A percentile compares a stretch with the other conserved stretches of the same genome.
Evolutionary conservation across 371 early-diverging fungal species (phyloP).

Genomic region (Rhizopus delemar): DNA sequence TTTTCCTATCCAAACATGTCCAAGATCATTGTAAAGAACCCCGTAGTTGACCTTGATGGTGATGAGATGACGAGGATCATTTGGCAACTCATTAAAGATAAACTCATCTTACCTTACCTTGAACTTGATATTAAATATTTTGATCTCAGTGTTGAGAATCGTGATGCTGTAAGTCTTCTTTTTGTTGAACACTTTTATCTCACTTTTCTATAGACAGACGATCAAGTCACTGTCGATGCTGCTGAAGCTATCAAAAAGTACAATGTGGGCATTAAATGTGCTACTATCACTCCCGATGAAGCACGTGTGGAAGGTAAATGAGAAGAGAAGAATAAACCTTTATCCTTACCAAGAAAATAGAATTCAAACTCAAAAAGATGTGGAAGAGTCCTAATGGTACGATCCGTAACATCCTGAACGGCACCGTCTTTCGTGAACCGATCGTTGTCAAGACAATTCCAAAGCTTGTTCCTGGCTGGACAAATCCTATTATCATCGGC

Average conservation of each 20-base stretch:
- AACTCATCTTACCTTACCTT: conserved; percentile 91
- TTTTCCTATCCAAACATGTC: conserved; percentile 1
- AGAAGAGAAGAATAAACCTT: conserved; percentile 1
- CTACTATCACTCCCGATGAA: conserved; percentile 98
- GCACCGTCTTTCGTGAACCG: conserved; percentile 98
- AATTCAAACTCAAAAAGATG: conserved; percentile 94
- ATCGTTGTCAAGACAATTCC: conserved; percentile 89
- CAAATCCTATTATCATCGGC: conserved; percentile 92
- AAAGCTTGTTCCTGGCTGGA: conserved; percentile 93
- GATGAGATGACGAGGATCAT: conserved; percentile 97
- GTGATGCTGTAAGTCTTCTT: conserved; percentile 70
- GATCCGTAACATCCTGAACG: conserved; percentile 94
- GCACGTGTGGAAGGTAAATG: conserved; percentile 83
- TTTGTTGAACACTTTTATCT: neutral
- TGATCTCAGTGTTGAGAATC: conserved; percentile 89
- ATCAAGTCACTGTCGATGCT: conserved; percentile 94
- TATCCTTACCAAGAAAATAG: conserved; percentile 35
- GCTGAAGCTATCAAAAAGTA: conserved; percentile 96
- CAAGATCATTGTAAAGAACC: conserved; percentile 74
- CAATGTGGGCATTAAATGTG: conserved; percentile 98
- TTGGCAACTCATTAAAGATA: conserved; percentile 91
- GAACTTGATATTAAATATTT: conserved; percentile 94
- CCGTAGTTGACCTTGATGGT: conserved; percentile 94
- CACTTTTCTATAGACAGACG: conserved; percentile 72
- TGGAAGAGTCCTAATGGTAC: conserved; percentile 98